phyloP scores from a whole-genome alignment of 306 rosid species.

The Medicago truncatula region DNA sequence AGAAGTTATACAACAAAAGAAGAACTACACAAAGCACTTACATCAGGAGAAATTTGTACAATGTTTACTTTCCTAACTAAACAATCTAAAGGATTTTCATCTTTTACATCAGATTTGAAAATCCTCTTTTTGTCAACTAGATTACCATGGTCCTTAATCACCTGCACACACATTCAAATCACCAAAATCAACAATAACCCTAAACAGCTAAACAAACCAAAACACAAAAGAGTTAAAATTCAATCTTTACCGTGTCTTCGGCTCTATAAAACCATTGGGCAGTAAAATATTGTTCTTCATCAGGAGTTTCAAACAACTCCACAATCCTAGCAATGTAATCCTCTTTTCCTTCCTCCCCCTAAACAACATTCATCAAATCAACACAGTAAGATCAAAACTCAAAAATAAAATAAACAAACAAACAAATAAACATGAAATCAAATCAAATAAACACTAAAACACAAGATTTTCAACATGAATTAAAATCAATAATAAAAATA shows the following conservation, averaged over 20 bases:
- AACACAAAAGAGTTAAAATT: neutral
- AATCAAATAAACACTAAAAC: neutral
- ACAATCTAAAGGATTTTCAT: constrained; percentile 50
- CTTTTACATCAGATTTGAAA: constrained; percentile 48
- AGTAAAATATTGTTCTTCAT: constrained; percentile 32
- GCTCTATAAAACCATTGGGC: constrained; percentile 60
- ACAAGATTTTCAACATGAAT: neutral
- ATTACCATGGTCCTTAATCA: constrained; percentile 37
- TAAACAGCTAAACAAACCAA: neutral
- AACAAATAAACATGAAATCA: too few relatives aligned
- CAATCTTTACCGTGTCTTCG: constrained; percentile 44
- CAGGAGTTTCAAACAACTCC: constrained; percentile 49
- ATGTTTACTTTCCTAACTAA: constrained; percentile 46
- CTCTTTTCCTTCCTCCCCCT: constrained; percentile 49
- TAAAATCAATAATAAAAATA: too few relatives aligned
- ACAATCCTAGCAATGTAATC: constrained; percentile 50
- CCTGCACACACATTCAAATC: constrained; percentile 37
- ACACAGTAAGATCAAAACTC: too few relatives aligned
- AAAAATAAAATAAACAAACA: too few relatives aligned
- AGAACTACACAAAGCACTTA: neutral
- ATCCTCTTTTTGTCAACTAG: constrained; percentile 45
- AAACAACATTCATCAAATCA: neutral
- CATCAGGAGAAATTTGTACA: constrained; percentile 26
- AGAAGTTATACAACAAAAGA: neutral
- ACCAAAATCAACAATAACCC: neutral